phyloP scores from a whole-genome alignment of 2,329 filamentous ascomycete species.

The Saccharata proteae region DNA sequence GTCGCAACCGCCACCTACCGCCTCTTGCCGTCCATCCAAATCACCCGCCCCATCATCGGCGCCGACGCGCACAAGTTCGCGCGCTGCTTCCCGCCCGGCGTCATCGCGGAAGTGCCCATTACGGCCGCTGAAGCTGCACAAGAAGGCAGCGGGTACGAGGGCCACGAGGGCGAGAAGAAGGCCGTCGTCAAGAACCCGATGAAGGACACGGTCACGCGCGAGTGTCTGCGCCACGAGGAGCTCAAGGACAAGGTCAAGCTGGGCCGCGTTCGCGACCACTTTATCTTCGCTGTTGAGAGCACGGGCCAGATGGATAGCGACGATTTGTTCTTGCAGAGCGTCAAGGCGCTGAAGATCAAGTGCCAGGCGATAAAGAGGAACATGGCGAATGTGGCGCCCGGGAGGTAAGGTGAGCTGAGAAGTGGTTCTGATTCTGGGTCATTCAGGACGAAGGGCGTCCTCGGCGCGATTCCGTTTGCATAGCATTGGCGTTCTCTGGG shows the following conservation, averaged over 20 bases:
- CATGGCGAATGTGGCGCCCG: conserved; percentile 36
- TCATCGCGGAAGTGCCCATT: conserved; percentile 68
- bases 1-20: conserved; percentile 92
- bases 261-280: conserved; percentile 82
- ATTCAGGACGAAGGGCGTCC: neutral
- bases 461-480: neutral
- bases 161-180: conserved; percentile 67
- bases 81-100: conserved; percentile 77
- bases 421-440: too few relatives aligned
- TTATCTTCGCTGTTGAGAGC: conserved; percentile 94
- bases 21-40: conserved; percentile 76
- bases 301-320: conserved; percentile 92
- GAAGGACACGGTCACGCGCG: conserved; percentile 89
- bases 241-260: conserved; percentile 94
- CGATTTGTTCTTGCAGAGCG: conserved; percentile 79
- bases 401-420: neutral
- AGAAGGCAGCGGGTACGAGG: conserved; percentile 54
- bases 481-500: neutral
- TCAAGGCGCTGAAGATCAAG: conserved; percentile 77
- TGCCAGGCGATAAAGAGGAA: conserved; percentile 62
- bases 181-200: conserved; percentile 81
- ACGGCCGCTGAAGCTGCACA: conserved; percentile 52
- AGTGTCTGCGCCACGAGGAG: conserved; percentile 81
- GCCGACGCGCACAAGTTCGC: conserved; percentile 81
- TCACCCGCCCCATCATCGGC: conserved; percentile 72